phyloP scores from a whole-genome alignment of 192 early-diverging fungal species.

The Haplosporangium gracile region DNA sequence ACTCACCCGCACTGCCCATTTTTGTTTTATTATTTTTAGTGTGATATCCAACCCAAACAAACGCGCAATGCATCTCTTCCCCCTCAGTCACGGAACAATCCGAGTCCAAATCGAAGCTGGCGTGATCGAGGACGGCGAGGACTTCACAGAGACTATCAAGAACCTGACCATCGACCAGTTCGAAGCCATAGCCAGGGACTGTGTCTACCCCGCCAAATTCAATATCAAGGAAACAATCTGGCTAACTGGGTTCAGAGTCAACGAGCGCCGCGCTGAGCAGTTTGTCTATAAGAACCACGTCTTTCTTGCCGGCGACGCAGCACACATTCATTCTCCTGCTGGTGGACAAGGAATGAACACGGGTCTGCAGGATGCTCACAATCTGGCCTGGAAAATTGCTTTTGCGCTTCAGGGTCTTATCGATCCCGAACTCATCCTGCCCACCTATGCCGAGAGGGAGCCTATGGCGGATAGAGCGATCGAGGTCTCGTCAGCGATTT shows the following conservation, averaged over 20 bases:
- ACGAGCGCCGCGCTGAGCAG: constrained; percentile 40
- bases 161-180: constrained; percentile 24
- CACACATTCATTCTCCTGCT: constrained; percentile 55
- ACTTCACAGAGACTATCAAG: not conserved
- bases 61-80: constrained; percentile 12
- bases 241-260: constrained; percentile 35
- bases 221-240: constrained; percentile 29
- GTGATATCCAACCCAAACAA: constrained; percentile 4
- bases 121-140: constrained; percentile 9
- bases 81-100: constrained; percentile 15
- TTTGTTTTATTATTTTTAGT: not conserved
- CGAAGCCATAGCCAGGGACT: constrained; percentile 13
- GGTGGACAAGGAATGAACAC: constrained; percentile 59
- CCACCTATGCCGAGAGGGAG: constrained; percentile 31
- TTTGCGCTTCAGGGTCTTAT: constrained; percentile 36
- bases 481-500: constrained; percentile 18
- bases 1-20: not conserved
- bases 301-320: constrained; percentile 62
- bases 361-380: constrained; percentile 59
- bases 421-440: constrained; percentile 11
- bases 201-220: constrained; percentile 20
- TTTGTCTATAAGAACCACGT: constrained; percentile 49
- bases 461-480: constrained; percentile 37
- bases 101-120: constrained; percentile 15
- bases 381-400: constrained; percentile 62